These are phyloP conservation scores for Lophiotrema nucula DNA, from an alignment of 495 filamentous ascomycete genomes.

Conservation along the genomic window DNA sequence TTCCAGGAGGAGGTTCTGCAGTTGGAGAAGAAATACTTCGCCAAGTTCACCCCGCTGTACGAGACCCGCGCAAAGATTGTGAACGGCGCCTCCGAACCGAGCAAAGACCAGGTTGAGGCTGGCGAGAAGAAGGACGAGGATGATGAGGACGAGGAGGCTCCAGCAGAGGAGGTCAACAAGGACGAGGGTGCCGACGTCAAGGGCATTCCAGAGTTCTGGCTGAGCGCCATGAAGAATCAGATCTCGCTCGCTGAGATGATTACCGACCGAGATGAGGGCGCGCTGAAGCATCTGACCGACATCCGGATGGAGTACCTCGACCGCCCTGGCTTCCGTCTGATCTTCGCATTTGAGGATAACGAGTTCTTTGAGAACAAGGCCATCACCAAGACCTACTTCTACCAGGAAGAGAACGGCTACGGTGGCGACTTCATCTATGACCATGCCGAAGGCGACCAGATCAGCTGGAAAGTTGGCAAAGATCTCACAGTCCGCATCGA, in stretches of 20 bases:
- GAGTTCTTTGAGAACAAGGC: slow-evolving; percentile 95
- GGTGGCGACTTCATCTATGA: slow-evolving; percentile 99
- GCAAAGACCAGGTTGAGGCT: slow-evolving; percentile 76
- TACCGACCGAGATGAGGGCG: slow-evolving; percentile 91
- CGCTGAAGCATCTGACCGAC: slow-evolving; percentile 85
- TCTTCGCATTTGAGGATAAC: slow-evolving; percentile 95
- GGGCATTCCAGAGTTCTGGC: slow-evolving; percentile 98
- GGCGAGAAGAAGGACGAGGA: slow-evolving; percentile 80
- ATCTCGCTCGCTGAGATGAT: slow-evolving; percentile 96
- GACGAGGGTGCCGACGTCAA: slow-evolving; percentile 50
- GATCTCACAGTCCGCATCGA: slow-evolving; percentile 92
- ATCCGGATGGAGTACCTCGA: slow-evolving; percentile 99
- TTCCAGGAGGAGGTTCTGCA: slow-evolving; percentile 98
- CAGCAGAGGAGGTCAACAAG: slow-evolving; percentile 55
- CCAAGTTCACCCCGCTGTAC: slow-evolving; percentile 97
- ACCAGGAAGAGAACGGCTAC: slow-evolving; percentile 98
- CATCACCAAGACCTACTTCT: slow-evolving; percentile 97
- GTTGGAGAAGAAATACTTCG: slow-evolving; percentile 98
- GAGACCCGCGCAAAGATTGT: slow-evolving; percentile 91
- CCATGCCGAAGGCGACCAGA: slow-evolving; percentile 95
- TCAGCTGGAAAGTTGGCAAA: slow-evolving; percentile 91
- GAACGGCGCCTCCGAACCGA: slow-evolving; percentile 84
- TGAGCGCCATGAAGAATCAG: slow-evolving; percentile 99
- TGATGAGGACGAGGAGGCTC: slow-evolving; percentile 56
- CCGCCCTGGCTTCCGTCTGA: slow-evolving; percentile 93